Percentiles rank a stretch among this genome's conserved stretches.
Conservation (phyloP, 805 yeast species). For the Teunomyces gatunensis region DNA sequence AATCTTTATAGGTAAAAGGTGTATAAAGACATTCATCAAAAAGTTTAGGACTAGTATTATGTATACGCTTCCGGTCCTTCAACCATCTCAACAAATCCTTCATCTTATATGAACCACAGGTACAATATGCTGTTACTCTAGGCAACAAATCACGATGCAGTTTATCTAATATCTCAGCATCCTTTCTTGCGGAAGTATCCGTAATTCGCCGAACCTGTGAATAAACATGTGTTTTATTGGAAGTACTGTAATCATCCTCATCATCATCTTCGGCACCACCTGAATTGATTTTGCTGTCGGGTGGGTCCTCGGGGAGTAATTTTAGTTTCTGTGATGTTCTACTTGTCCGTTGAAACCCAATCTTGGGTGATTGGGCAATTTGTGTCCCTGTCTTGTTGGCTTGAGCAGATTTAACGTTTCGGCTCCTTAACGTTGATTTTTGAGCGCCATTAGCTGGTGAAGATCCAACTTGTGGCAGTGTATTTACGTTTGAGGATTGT, state of each 20-base stretch:
- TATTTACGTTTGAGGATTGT: not conserved
- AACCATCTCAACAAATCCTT: slow-evolving; percentile 83
- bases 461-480: not conserved
- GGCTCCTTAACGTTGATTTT: slow-evolving; percentile 2
- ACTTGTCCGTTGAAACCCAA: slow-evolving; percentile 73
- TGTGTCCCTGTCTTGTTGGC: slow-evolving; percentile 26
- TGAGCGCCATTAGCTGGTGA: not conserved
- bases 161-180: slow-evolving; percentile 91
- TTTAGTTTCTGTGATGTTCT: slow-evolving; percentile 73
- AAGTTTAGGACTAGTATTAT: slow-evolving; percentile 78
- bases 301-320: slow-evolving; percentile 61
- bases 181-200: slow-evolving; percentile 85
- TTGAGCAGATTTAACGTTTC: slow-evolving; percentile 7
- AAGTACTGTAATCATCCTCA: slow-evolving; percentile 31
- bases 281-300: slow-evolving; percentile 4
- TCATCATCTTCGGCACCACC: slow-evolving; percentile 20
- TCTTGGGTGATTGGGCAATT: slow-evolving; percentile 41
- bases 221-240: slow-evolving; percentile 51
- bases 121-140: slow-evolving; percentile 93
- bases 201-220: slow-evolving; percentile 82
- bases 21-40: slow-evolving; percentile 95
- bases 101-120: slow-evolving; percentile 90
- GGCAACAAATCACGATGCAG: slow-evolving; percentile 82
- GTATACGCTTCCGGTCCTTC: slow-evolving; percentile 68
- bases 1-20: slow-evolving; percentile 79